These are phyloP conservation scores for Colletotrichum tropicale DNA, from an alignment of 2,329 filamentous ascomycete species.

Conservation along the genomic window DNA sequence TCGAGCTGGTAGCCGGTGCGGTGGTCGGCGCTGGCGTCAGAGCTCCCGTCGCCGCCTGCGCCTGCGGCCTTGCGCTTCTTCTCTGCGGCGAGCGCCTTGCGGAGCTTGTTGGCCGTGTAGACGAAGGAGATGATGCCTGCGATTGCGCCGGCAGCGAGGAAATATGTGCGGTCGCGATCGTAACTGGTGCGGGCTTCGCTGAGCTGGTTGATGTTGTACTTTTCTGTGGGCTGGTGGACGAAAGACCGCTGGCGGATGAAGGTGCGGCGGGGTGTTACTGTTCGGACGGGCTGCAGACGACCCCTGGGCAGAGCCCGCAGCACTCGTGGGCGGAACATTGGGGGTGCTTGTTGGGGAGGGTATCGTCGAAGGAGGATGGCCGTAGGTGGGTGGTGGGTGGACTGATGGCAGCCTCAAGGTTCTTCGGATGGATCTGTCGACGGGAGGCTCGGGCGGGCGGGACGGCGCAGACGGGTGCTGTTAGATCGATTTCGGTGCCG, in stretches of 20 bases:
- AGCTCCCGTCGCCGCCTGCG: conserved; percentile 13
- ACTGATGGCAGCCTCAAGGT: neutral
- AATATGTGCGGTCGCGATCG: conserved; percentile 53
- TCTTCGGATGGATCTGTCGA: conserved; percentile 8
- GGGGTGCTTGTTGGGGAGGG: neutral
- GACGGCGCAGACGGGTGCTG: neutral
- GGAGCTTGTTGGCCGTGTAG: conserved; percentile 59
- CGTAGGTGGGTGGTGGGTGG: neutral
- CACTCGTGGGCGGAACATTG: conserved; percentile 33
- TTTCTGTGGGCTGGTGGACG: conserved; percentile 45
- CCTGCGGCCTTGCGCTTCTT: conserved; percentile 26
- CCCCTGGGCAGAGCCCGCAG: conserved; percentile 27
- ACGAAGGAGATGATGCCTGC: conserved; percentile 54
- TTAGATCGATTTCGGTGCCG: conserved; percentile 13
- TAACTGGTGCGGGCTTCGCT: conserved; percentile 52
- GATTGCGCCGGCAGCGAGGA: conserved; percentile 54
- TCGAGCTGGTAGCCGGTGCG: conserved; percentile 37
- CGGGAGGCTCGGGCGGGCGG: conserved; percentile 11
- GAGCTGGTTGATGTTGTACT: conserved; percentile 55
- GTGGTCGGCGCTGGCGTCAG: conserved; percentile 17
- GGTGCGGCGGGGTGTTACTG: conserved; percentile 31
- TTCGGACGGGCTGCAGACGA: conserved; percentile 18
- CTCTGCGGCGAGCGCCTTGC: conserved; percentile 40
- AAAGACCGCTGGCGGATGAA: conserved; percentile 31
- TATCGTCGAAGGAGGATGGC: neutral